A percentile compares a stretch with the other conserved stretches of the same genome.
These are phyloP conservation scores for Paracamarosporium sp. DNA, from an alignment of 2,329 filamentous ascomycete genomes.

Conservation along the genomic window DNA sequence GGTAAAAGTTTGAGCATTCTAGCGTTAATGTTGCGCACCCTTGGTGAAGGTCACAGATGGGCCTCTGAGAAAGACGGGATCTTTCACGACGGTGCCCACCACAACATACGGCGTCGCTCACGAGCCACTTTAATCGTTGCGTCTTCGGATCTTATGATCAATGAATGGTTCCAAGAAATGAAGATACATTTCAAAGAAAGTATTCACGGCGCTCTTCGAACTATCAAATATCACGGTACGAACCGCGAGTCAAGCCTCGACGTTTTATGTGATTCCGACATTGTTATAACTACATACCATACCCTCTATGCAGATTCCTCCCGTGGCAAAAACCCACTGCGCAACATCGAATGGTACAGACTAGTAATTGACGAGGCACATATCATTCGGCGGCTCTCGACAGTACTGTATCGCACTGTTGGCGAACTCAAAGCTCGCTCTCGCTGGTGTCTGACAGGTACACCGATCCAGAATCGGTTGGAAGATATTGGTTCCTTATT, in stretches of 20 bases:
- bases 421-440: constrained; percentile 50
- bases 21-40: constrained; percentile 55
- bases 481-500: constrained; percentile 61
- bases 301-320: constrained; percentile 28
- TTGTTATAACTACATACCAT: constrained; percentile 40
- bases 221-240: constrained; percentile 33
- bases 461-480: constrained; percentile 61
- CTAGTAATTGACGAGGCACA: constrained; percentile 52
- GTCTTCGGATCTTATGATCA: constrained; percentile 41
- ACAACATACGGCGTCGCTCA: constrained; percentile 10
- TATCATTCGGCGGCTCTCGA: constrained; percentile 57
- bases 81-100: not conserved
- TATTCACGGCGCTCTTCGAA: constrained; percentile 13
- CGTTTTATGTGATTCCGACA: constrained; percentile 24
- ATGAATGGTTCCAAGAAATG: constrained; percentile 39
- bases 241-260: constrained; percentile 16
- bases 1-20: constrained; percentile 64
- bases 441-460: constrained; percentile 52
- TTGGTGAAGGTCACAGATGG: constrained; percentile 48
- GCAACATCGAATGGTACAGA: constrained; percentile 34
- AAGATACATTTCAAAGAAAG: constrained; percentile 32
- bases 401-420: constrained; percentile 53
- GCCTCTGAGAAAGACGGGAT: constrained; percentile 15
- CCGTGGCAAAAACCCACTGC: constrained; percentile 16
- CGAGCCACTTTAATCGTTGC: constrained; percentile 37